These are phyloP conservation scores for Xylaria sp. DNA, from an alignment of 2,329 filamentous ascomycete species.

Conservation along the genomic window DNA sequence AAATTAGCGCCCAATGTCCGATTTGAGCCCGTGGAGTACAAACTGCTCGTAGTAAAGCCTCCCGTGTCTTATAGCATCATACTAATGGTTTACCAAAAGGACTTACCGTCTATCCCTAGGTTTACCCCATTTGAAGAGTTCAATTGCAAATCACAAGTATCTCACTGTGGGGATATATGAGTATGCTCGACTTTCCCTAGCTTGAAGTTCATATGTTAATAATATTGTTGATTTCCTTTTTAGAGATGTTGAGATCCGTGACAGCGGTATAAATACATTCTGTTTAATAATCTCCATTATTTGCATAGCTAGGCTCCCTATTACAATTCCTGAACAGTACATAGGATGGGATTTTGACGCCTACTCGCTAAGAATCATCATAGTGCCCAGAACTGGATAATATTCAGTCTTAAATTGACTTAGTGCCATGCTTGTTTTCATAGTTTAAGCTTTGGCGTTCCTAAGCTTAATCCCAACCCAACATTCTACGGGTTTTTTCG, in stretches of 20 bases:
- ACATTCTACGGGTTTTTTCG: slow-evolving; percentile 34
- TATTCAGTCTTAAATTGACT: background rate
- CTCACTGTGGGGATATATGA: background rate
- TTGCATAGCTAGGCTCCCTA: background rate
- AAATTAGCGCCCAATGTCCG: background rate
- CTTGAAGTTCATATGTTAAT: background rate
- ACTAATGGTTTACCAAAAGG: background rate
- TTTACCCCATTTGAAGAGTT: background rate
- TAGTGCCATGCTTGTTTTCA: background rate
- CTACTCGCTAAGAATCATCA: background rate
- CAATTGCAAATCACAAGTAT: background rate
- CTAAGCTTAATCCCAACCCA: slow-evolving; percentile 35
- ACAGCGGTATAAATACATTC: background rate
- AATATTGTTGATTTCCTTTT: background rate
- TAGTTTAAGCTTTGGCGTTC: slow-evolving; percentile 16
- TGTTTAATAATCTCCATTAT: no score
- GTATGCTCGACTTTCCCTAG: background rate
- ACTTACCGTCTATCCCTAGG: background rate
- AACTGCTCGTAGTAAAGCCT: background rate
- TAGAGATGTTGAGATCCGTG: background rate
- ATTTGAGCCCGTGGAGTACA: background rate
- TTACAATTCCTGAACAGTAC: background rate
- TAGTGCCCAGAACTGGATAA: background rate
- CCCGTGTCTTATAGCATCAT: background rate
- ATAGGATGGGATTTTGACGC: no score